These are phyloP conservation scores for Acephala macrosclerotiorum DNA, from an alignment of 2,329 filamentous ascomycete genomes.

Conservation along the genomic window DNA sequence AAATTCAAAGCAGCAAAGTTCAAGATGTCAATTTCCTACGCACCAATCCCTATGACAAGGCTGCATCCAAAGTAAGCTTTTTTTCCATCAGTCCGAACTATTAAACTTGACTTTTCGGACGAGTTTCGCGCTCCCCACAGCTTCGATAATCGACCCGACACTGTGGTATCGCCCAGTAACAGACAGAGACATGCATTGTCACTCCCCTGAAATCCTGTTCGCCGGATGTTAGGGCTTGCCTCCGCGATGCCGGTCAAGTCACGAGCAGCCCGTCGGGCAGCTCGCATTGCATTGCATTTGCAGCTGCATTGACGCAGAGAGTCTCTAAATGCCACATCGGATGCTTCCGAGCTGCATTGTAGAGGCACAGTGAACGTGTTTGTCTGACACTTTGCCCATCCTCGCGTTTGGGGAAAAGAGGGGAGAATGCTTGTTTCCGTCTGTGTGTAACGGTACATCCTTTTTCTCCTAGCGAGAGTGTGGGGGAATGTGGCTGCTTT, in stretches of 20 bases:
- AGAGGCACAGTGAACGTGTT: not conserved
- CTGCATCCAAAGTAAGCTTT: not conserved
- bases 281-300: not conserved
- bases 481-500: not conserved
- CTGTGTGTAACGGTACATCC: not conserved
- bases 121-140: not conserved
- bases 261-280: not conserved
- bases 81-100: not conserved
- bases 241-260: not conserved
- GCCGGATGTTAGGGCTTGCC: not conserved
- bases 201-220: not conserved
- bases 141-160: not conserved
- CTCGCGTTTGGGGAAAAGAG: not conserved
- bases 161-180: conserved; percentile 1
- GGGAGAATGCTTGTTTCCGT: not conserved
- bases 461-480: not conserved
- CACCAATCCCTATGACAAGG: not conserved
- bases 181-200: not conserved
- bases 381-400: not conserved
- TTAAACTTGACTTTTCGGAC: not conserved
- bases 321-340: not conserved
- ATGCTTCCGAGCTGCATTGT: not conserved
- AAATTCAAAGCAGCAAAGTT: not conserved
- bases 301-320: not conserved
- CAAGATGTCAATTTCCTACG: not conserved